phyloP scores from a whole-genome alignment of 495 filamentous ascomycete species.

The Lasiosphaeria ovina region DNA sequence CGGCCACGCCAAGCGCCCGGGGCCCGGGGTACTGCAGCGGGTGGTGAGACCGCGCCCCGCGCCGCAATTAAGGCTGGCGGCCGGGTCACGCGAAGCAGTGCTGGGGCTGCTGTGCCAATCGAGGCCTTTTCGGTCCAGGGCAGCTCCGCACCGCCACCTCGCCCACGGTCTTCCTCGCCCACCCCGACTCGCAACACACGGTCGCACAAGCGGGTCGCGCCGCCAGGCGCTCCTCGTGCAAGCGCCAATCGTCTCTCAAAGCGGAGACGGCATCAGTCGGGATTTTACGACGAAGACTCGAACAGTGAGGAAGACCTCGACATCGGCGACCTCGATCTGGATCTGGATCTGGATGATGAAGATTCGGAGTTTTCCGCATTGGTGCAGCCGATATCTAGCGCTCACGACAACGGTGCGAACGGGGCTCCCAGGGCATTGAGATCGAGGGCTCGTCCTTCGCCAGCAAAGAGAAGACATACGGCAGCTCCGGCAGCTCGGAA shows the following conservation, averaged over 20 bases:
- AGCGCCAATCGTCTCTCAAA: slow-evolving; percentile 16
- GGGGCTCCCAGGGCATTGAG: too few relatives aligned
- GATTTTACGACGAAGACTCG: slow-evolving; percentile 27
- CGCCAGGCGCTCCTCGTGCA: neutral
- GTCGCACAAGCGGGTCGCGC: slow-evolving; percentile 13
- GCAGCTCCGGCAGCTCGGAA: neutral
- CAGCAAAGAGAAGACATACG: too few relatives aligned
- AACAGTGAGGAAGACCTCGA: slow-evolving; percentile 3
- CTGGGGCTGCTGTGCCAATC: slow-evolving; percentile 3
- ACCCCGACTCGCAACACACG: neutral
- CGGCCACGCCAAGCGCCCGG: slow-evolving; percentile 27
- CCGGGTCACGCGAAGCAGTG: slow-evolving; percentile 22
- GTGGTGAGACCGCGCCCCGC: slow-evolving; percentile 17
- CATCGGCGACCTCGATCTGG: slow-evolving; percentile 11
- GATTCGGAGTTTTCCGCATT: neutral
- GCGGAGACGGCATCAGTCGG: slow-evolving; percentile 21
- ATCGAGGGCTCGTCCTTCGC: too few relatives aligned
- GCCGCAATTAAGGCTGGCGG: slow-evolving; percentile 15
- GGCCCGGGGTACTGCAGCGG: slow-evolving; percentile 13
- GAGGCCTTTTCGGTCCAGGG: slow-evolving; percentile 4
- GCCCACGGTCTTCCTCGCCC: neutral
- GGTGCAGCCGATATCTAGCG: too few relatives aligned
- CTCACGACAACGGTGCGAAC: too few relatives aligned
- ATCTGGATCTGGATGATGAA: slow-evolving; percentile 6
- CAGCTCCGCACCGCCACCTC: neutral